Base-by-base conservation (phyloP, 805 yeast species). In the Blastobotrys americana region DNA sequence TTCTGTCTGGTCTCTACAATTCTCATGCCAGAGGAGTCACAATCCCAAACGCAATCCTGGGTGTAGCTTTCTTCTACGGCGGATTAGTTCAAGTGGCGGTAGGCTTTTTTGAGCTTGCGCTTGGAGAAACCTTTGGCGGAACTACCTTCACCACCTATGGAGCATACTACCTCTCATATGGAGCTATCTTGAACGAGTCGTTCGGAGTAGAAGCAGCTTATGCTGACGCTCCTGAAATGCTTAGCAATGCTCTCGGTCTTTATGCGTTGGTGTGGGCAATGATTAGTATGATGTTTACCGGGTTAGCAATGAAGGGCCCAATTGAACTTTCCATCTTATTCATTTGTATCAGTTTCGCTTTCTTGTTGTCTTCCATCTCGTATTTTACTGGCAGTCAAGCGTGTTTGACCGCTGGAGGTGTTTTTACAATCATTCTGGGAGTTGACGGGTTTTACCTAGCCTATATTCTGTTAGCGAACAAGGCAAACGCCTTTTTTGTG, bases 121-220 rank as follows among this genome's bases (percentile, higher is more conserved):
- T 72, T 28, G 84, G 80, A 52, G 77, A 77, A 63, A 75, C 82
- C 31, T 79, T 79, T 66, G 84, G 82, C 72, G 82, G 77, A 34
- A 66, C 74, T 61, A 72, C 45, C 48, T 66, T 55, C 55, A 50
- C 55, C 43, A 65, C 47, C 4, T 68, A 22, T 49, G 85, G 80
- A 33, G 84, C 78, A 0, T 79, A 78, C 59, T 79, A 84, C 84
- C 71, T 76, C 64, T 63, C 78, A 10, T 79, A 73, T 66, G 83
- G 75, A 49, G 80, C 81, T 5, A 68, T 79, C 37, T 57, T 55
- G 46, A 68, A 72, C 41, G 73, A 74, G 5, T 63, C 72, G 54
- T 77, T 77, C 55, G 76, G 76, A n/a, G 72, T 77, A 31, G 58
- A 48, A 3, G 65, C 65, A 2, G 70, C 70, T 1, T 71, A 75